Percentiles rank a stretch among this genome's conserved stretches.
Conservation (phyloP, 306 rosid genomes). For the Heteromeles arbutifolia region DNA sequence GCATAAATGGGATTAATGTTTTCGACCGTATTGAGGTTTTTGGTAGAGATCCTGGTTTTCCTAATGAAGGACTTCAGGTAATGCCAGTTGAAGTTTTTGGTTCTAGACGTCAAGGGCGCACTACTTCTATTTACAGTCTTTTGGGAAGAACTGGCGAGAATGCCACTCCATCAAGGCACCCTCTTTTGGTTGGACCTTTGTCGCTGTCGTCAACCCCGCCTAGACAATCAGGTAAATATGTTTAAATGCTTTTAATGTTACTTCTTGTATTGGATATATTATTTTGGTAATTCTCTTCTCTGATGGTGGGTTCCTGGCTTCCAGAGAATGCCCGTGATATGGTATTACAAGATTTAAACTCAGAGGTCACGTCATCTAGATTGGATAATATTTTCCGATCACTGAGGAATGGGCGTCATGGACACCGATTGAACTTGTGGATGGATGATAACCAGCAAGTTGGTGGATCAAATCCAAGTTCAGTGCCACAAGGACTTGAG, state of each 20-base stretch:
- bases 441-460: constrained; percentile 65
- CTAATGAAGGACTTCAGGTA: constrained; percentile 82
- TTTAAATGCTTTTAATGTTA: neutral
- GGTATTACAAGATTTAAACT: constrained; percentile 42
- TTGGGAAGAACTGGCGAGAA: constrained; percentile 83
- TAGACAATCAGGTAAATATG: constrained; percentile 52
- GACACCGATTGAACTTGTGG: constrained; percentile 85
- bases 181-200: constrained; percentile 82
- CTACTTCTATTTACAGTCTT: constrained; percentile 92
- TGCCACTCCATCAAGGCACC: constrained; percentile 76
- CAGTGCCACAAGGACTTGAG: constrained; percentile 81
- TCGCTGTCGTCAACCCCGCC: constrained; percentile 38
- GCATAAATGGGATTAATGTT: constrained; percentile 92
- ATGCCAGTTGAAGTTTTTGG: constrained; percentile 98
- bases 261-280: neutral
- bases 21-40: constrained; percentile 92
- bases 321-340: constrained; percentile 38
- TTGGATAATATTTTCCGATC: constrained; percentile 84
- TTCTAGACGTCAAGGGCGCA: constrained; percentile 90
- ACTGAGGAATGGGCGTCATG: constrained; percentile 90
- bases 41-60: constrained; percentile 78
- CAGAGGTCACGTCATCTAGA: constrained; percentile 58
- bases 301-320: constrained; percentile 8
- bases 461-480: constrained; percentile 59
- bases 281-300: neutral